Percentiles rank a stretch among this genome's conserved stretches.
These are phyloP conservation scores for Acer negundo DNA, from an alignment of 345 rosid genomes.

Conservation along the genomic window DNA sequence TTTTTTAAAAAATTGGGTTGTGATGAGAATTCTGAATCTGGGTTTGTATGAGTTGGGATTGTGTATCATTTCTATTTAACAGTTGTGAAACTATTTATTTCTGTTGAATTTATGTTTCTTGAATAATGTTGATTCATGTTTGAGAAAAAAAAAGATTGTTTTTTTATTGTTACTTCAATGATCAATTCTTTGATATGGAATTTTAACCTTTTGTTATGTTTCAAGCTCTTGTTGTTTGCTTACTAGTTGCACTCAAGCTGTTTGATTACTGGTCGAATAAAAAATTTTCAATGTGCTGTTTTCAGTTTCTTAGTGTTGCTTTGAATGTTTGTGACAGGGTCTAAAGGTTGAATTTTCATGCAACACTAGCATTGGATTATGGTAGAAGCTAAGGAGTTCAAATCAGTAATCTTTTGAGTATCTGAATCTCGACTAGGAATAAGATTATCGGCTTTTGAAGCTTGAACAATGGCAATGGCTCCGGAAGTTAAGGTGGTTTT, in stretches of 20 bases:
- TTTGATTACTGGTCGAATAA: constrained; percentile 13
- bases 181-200: too few species aligned
- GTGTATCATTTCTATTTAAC: background rate
- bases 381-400: too few species aligned
- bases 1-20: too few species aligned
- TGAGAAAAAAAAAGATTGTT: background rate
- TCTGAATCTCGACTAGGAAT: background rate
- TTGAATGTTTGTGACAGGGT: too few species aligned
- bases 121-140: background rate
- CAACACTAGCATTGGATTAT: too few species aligned
- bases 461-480: constrained; percentile 58
- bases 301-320: background rate
- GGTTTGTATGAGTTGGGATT: background rate
- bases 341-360: too few species aligned
- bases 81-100: background rate
- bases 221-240: background rate
- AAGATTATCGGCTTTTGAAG: too few species aligned
- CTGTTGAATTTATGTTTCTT: background rate
- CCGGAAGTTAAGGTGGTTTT: constrained; percentile 48
- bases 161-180: background rate
- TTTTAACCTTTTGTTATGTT: too few species aligned
- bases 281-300: background rate
- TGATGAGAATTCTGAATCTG: background rate
- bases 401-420: background rate
- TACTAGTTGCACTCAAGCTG: background rate